Evolutionary conservation across 345 rosid genomes (phyloP), one percentile per base, ranked within the genome.

Genomic region (Streptanthus diversifolius): DNA sequence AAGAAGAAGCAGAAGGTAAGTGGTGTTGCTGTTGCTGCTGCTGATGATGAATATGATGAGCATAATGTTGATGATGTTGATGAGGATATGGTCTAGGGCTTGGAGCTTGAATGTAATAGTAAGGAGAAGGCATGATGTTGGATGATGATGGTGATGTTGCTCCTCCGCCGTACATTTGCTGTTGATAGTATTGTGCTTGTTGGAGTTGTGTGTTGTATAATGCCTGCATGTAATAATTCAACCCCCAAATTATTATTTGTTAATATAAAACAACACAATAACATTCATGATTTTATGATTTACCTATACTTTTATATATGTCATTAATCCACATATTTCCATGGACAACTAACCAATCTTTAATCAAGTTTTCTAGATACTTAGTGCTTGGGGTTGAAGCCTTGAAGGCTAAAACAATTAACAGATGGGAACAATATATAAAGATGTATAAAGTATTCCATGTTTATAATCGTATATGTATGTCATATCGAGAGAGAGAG

Each of bases 111-210:
- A 76, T 12, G 30, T 70, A 76, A 40, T 63, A 76, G 55, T 63
- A 76, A 70, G 76, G 76, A 29, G 80, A 70, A 56, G 76, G 80
- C 71, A 76, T 70, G 55, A 76, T 76, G 67, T 70, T 70, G n/a
- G 80, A 70, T 70, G 80, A 70, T 57, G 72, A 57, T 45, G 80
- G 62, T 70, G 80, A 65, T 72, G 80, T 47, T 63, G 72, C 65
- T 61, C 68, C 66, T 48, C 73, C 77, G 44, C 90, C 93, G 59
- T 87, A 87, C 68, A 82, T 55, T 71, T 84, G 97, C 32, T 85
- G 95, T 19, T 85, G 88, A 71, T 87, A 88, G 76, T 82, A 86
- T 44, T 85, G 96, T 55, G 84, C 80, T 45, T 83, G 90, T 76
- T 86, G 91, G 49, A 85, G 56, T 67, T 83, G 95, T 53, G 92